phyloP scores from a whole-genome alignment of 164 flowering plant genomes.

The Stephania cephalantha region DNA sequence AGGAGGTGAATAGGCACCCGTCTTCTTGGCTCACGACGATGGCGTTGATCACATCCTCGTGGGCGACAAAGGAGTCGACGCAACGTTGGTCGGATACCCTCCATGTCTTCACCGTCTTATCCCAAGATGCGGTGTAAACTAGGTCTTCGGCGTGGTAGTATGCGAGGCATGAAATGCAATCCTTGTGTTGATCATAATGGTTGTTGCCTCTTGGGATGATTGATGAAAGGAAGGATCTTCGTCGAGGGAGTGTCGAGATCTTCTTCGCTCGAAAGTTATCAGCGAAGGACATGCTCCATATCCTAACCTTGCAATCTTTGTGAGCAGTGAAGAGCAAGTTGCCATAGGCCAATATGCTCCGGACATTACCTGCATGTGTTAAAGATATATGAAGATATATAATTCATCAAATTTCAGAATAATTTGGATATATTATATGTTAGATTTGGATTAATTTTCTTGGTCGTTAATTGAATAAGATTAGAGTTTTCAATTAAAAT shows the following conservation, averaged over 20 bases:
- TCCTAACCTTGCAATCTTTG: slow-evolving; percentile 29
- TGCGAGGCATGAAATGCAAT: slow-evolving; percentile 44
- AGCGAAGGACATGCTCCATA: slow-evolving; percentile 23
- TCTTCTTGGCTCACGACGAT: slow-evolving; percentile 41
- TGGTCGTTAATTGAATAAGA: too few species aligned
- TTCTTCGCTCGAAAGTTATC: slow-evolving; percentile 20
- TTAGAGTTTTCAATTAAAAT: too few species aligned
- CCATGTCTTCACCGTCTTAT: slow-evolving; percentile 39
- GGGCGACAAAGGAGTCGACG: slow-evolving; percentile 36
- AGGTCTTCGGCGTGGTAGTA: slow-evolving; percentile 35
- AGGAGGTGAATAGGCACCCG: slow-evolving; percentile 44
- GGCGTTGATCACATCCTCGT: slow-evolving; percentile 29
- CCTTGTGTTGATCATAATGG: slow-evolving; percentile 25
- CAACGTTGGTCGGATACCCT: slow-evolving; percentile 23
- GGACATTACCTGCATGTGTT: slow-evolving; percentile 12
- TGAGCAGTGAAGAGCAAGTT: slow-evolving; percentile 37
- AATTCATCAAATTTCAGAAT: too few species aligned
- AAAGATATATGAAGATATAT: too few species aligned
- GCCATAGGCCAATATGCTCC: slow-evolving; percentile 30
- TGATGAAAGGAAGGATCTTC: slow-evolving; percentile 6
- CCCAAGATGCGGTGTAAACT: slow-evolving; percentile 42
- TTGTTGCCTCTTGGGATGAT: slow-evolving; percentile 16
- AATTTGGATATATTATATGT: too few species aligned
- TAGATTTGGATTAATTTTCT: too few species aligned
- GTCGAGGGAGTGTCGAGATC: slow-evolving; percentile 16